Base-by-base conservation (phyloP, 257 asterid genomes). In the Solanum ahanhuiri region DNA sequence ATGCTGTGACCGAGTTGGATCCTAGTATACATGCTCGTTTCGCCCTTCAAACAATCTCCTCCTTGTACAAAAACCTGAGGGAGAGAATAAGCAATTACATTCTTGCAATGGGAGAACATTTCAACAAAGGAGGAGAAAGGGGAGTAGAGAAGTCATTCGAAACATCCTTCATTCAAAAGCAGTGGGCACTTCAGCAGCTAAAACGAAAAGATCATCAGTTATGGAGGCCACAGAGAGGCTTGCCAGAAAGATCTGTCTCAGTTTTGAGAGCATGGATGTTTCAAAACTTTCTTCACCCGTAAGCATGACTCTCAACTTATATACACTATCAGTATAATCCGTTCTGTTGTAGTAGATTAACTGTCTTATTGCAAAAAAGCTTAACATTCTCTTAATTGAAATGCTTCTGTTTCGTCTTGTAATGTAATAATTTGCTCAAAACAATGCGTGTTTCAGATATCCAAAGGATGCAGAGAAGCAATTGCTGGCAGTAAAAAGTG, bases 221-320 rank as follows among this genome's bases (percentile, higher is more conserved):
- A 17, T 96, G 98, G 98, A 93, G 97, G 88, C 99, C 99, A 48
- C 99, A 95, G 84, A 91, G 99, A 91, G 99, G 99, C 22, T 88
- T 96, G 84, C 99, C 99, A 0, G 99, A 95, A 89, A 92, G 93
- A 86, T 95, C 99, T 4, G 99, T 96, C 73, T 93, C 99, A 15
- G 96, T 96, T 43, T 89, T 96, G 86, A 93, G 97, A 89, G 95
- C 99, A 0, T 96, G 99, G 99, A 95, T 96, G 99, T 96, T 95
- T 87, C 98, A 95, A 85, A 96, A 96, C 87, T 96, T 96, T 87
- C 99, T 96, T 75, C 99, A 96, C 87, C 99, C 99, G 99, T 96
- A 88, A 90, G 95, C 69, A 22, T 83, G 75, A 31, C 4, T 25
- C 63, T 25, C 8, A 17, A 76, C n/a, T 41, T 76, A 12, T 41